Evolutionary conservation across 768 basidiomycete genomes (phyloP).

Genomic region (Rhodocollybia butyracea): DNA sequence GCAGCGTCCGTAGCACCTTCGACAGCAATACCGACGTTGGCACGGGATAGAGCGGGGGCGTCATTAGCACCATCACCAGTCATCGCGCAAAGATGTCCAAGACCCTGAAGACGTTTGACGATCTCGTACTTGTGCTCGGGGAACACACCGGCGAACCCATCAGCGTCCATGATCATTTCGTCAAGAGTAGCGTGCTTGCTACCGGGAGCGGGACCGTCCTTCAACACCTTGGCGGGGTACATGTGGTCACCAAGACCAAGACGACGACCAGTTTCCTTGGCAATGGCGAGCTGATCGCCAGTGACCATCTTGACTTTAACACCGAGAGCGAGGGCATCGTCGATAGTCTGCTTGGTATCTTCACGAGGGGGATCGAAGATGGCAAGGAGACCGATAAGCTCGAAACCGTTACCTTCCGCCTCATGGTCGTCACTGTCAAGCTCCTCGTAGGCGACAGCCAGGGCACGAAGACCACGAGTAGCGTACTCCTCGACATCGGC

Average conservation of each 20-base stretch:
- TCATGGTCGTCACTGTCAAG: slow-evolving; percentile 79
- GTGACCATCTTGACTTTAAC: slow-evolving; percentile 99
- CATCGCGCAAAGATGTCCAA: slow-evolving; percentile 97
- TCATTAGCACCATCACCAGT: slow-evolving; percentile 99
- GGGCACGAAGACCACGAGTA: slow-evolving; percentile 92
- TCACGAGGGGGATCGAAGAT: slow-evolving; percentile 98
- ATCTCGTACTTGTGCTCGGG: slow-evolving; percentile 99
- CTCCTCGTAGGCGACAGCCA: slow-evolving; percentile 95
- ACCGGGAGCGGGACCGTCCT: slow-evolving; percentile 90
- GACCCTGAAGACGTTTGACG: slow-evolving; percentile 95
- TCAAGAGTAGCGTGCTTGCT: slow-evolving; percentile 83
- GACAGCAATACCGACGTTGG: slow-evolving; percentile 99
- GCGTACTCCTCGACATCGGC: slow-evolving; percentile 96
- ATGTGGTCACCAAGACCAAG: slow-evolving; percentile 98
- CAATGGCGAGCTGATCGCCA: slow-evolving; percentile 99
- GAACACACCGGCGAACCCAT: slow-evolving; percentile 99
- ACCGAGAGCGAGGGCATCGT: slow-evolving; percentile 92
- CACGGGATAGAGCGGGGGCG: slow-evolving; percentile 94
- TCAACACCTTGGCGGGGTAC: slow-evolving; percentile 99
- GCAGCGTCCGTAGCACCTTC: slow-evolving; percentile 99
- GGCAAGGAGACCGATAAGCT: slow-evolving; percentile 93
- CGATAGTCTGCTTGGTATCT: slow-evolving; percentile 98
- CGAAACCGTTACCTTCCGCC: slow-evolving; percentile 93
- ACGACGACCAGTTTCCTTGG: slow-evolving; percentile 98
- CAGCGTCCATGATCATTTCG: slow-evolving; percentile 99